phyloP scores from a whole-genome alignment of 305 asterid genomes.

The Fraxinus sp. region DNA sequence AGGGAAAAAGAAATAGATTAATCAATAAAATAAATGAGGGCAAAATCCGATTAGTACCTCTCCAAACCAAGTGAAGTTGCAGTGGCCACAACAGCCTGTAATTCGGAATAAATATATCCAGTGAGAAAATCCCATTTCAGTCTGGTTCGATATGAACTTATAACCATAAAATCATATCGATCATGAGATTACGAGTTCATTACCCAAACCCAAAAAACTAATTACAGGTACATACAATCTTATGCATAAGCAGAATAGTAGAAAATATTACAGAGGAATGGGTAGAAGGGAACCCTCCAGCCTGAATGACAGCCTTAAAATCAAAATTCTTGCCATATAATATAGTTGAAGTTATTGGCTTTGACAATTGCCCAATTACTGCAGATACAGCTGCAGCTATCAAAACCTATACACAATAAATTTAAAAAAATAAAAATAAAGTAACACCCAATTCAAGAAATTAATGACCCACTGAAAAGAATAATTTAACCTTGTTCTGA shows the following conservation, averaged over 20 bases:
- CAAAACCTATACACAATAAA: constrained; percentile 51
- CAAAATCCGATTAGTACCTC: constrained; percentile 63
- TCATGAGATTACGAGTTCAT: neutral
- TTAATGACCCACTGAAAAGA: neutral
- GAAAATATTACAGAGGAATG: constrained; percentile 70
- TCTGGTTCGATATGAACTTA: neutral
- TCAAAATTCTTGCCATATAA: constrained; percentile 58
- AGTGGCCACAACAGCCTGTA: constrained; percentile 74
- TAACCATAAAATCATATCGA: neutral
- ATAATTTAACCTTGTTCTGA: constrained; percentile 63
- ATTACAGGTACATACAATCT: neutral
- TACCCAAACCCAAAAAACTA: neutral
- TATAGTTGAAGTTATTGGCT: constrained; percentile 64
- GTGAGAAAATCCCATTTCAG: constrained; percentile 9
- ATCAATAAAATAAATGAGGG: neutral
- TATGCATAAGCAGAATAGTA: neutral
- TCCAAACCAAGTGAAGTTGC: constrained; percentile 82
- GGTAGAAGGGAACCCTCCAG: constrained; percentile 95
- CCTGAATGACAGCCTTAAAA: constrained; percentile 43
- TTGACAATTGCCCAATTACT: constrained; percentile 73
- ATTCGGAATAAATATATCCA: constrained; percentile 13
- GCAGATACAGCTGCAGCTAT: constrained; percentile 71
- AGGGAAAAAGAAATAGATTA: too few species aligned
- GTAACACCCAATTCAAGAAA: neutral
- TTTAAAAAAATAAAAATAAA: neutral